A percentile compares a stretch with the other conserved stretches of the same genome.
Evolutionary conservation across 371 early-diverging fungal species (phyloP).

Genomic region (Actinomortierella wolfii): DNA sequence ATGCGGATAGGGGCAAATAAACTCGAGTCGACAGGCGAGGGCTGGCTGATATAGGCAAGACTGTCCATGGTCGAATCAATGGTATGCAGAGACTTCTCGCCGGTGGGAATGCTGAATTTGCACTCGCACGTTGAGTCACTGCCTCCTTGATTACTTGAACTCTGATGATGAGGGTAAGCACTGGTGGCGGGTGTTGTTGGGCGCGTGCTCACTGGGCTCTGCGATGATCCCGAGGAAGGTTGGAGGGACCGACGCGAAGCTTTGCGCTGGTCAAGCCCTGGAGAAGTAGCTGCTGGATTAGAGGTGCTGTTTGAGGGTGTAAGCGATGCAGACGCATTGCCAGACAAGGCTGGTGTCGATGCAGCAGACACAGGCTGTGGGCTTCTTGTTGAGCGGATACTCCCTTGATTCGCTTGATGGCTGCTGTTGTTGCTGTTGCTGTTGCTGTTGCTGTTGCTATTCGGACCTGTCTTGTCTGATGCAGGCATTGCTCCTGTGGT

Average conservation of each 20-base stretch:
- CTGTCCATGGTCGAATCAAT: conserved; percentile 32
- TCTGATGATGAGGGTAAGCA: too few relatives aligned
- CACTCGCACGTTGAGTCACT: conserved; percentile 25
- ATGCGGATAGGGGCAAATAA: conserved; percentile 45
- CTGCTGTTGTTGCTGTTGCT: conserved; percentile 3
- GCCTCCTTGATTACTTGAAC: neutral
- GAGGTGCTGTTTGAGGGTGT: too few relatives aligned
- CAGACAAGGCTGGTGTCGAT: too few relatives aligned
- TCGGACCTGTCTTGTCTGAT: neutral
- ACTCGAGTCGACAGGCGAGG: conserved; percentile 37
- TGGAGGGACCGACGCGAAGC: too few relatives aligned
- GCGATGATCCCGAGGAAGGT: too few relatives aligned
- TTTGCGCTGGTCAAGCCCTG: too few relatives aligned
- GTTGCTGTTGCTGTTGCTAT: conserved; percentile 4
- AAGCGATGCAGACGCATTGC: too few relatives aligned
- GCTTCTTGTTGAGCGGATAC: neutral
- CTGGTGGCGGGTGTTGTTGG: too few relatives aligned
- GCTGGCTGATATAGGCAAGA: conserved; percentile 40
- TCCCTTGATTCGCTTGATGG: neutral
- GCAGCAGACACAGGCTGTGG: too few relatives aligned
- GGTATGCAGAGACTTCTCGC: conserved; percentile 37
- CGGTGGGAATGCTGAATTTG: conserved; percentile 39
- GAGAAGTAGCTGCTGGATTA: too few relatives aligned
- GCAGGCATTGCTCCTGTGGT: neutral
- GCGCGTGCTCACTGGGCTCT: too few relatives aligned